Evolutionary conservation across 495 filamentous ascomycete species (phyloP), one percentile per base, ranked within the genome.

Genomic region (Penicillium pulvis): DNA sequence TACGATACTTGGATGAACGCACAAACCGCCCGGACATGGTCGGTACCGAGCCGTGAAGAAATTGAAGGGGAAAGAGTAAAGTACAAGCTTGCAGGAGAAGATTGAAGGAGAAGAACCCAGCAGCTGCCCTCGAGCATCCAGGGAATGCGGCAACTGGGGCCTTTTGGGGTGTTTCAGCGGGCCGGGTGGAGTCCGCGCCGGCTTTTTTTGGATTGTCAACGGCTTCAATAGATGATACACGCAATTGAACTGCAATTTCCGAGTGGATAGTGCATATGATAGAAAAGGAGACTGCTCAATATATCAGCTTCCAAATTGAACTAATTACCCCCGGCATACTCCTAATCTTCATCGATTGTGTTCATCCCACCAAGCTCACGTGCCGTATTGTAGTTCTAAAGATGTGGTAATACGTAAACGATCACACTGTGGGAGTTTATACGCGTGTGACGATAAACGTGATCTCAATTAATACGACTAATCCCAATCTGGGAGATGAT

Each of bases 1-100:
- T 80, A 97, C 95, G 92, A 80, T 97, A 98, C 77, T 98, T 98
- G 67, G 93, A 97, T 74, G 92, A 88, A 79, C 94, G 88, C 75
- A 98, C 95, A 78, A 98, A 98, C 74, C 94, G 91, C 72, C 92
- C 92, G 72, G 93, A 87, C 94, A 98, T 98, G 55, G 28, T 70
- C 24, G 42, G 49, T 56, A 58, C 56, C 60, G 49, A 60, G 52
- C 51, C 51, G 51, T 42, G 8, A 11, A 43, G 23, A 28, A 44
- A 44, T 53, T 41, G 16, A 42, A 44, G 42, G 35, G 43, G 66
- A 17, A 51, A 36, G 53, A 54, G 43, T 36, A 57, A 42, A 55
- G 56, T 30, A 49, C 55, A 49, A 26, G 36, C 49, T 48, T 54
- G 44, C 50, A 67, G 63, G 61, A 55, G 59, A 48, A 57, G 52